Evolutionary conservation across 176 grass and related monocot species (phyloP).

Genomic region (Saccharum officinarum): DNA sequence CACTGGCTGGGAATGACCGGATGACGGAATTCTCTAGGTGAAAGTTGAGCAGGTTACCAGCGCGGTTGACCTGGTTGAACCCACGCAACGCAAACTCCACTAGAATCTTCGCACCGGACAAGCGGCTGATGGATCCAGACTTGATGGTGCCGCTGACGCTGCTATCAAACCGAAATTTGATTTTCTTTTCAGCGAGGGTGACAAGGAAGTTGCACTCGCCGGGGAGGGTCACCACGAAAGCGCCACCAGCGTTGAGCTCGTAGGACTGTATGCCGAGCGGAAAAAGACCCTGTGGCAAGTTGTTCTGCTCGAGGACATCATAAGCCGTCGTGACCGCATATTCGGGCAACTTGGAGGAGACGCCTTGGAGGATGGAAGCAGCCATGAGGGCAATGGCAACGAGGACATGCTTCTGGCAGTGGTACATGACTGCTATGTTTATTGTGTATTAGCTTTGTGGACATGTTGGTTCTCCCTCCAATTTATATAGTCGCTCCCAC

Average conservation of each 20-base stretch:
- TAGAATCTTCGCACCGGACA: background rate
- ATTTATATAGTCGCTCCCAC: too few species aligned
- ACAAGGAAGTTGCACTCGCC: conserved; percentile 6
- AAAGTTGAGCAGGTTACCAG: background rate
- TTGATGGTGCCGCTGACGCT: background rate
- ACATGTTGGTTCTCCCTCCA: too few species aligned
- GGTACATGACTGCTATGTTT: background rate
- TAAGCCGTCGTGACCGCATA: background rate
- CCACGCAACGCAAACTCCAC: background rate
- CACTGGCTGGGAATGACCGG: background rate
- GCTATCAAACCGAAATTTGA: background rate
- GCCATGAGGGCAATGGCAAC: background rate
- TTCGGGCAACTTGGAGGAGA: background rate
- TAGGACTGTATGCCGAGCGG: background rate
- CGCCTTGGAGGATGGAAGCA: background rate
- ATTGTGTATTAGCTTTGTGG: background rate
- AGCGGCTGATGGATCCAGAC: background rate
- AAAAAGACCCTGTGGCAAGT: background rate
- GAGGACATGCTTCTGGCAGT: background rate
- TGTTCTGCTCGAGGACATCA: background rate
- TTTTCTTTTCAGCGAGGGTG: background rate
- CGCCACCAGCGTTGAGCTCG: background rate
- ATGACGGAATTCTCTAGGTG: background rate
- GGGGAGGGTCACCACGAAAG: background rate
- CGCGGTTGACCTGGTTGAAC: background rate